These are phyloP conservation scores for Antitrichia curtipendula DNA, from an alignment of 225 moss, liverwort and hornwort species.

Conservation along the genomic window DNA sequence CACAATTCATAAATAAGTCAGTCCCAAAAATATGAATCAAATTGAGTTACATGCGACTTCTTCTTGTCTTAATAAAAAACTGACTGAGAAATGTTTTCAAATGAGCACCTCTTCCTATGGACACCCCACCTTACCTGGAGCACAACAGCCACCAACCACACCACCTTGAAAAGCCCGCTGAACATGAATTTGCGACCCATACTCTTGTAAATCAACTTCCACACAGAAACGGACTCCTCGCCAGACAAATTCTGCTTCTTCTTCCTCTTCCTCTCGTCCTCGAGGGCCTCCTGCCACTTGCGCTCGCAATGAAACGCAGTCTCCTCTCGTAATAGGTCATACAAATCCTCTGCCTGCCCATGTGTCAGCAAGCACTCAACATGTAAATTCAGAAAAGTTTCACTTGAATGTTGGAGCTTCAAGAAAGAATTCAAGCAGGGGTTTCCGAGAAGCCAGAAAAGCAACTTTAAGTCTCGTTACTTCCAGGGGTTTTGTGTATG, in stretches of 20 bases:
- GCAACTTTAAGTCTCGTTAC: not conserved
- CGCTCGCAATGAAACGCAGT: constrained; percentile 38
- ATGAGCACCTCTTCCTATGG: not conserved
- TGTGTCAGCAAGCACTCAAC: not conserved
- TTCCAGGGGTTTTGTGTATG: constrained; percentile 12
- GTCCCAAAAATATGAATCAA: not conserved
- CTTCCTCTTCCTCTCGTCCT: constrained; percentile 7
- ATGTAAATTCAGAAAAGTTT: not conserved
- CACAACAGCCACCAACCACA: constrained; percentile 53
- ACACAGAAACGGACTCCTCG: constrained; percentile 23
- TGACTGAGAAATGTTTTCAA: not conserved
- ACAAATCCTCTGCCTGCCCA: constrained; percentile 66
- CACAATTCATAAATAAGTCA: not conserved
- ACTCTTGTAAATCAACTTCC: constrained; percentile 31
- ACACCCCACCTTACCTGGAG: constrained; percentile 36
- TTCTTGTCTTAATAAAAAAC: not conserved
- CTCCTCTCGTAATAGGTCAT: constrained; percentile 53
- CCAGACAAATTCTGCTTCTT: not conserved
- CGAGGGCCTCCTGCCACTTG: constrained; percentile 29
- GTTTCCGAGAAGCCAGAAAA: not conserved
- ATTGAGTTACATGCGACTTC: not conserved
- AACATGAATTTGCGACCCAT: constrained; percentile 36
- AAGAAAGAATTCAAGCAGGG: not conserved
- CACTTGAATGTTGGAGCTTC: not conserved
- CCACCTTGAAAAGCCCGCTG: constrained; percentile 13